Percentiles rank a stretch among this genome's conserved stretches.
These are phyloP conservation scores for Pyrenophora teres DNA, from an alignment of 2,329 filamentous ascomycete genomes.

Conservation along the genomic window DNA sequence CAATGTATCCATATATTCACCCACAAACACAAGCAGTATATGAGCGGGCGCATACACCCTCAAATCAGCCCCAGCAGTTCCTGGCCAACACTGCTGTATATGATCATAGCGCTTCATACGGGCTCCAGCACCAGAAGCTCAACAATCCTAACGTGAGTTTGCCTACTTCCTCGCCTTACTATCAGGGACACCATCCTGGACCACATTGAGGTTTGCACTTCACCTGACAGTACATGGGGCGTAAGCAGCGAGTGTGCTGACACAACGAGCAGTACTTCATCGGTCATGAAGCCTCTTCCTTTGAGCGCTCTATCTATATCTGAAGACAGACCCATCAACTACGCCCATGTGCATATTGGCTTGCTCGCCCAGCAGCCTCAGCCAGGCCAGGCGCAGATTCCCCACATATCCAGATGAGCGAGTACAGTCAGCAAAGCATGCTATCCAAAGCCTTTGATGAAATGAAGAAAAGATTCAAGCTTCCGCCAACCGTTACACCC, in stretches of 20 bases:
- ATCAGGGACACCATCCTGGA: constrained; percentile 10
- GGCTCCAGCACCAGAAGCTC: constrained; percentile 13
- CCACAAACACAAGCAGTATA: constrained; percentile 15
- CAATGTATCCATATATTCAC: constrained; percentile 21
- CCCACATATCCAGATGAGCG: too few relatives aligned
- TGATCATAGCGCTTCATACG: constrained; percentile 13
- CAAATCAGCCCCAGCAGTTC: constrained; percentile 19
- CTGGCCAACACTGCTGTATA: constrained; percentile 17
- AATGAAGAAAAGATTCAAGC: too few relatives aligned
- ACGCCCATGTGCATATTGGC: not conserved
- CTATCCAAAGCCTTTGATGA: too few relatives aligned
- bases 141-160: constrained; percentile 24
- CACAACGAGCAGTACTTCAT: constrained; percentile 10
- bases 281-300: constrained; percentile 4
- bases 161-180: constrained; percentile 17
- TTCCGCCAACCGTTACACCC: not conserved
- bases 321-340: not conserved
- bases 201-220: constrained; percentile 15
- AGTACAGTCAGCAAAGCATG: too few relatives aligned
- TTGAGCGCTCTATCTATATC: constrained; percentile 4
- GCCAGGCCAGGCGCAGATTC: not conserved
- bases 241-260: constrained; percentile 10
- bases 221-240: constrained; percentile 5
- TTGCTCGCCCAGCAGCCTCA: not conserved
- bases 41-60: constrained; percentile 18